Base-by-base conservation (phyloP, 2,329 filamentous ascomycete species). In the Alternaria dauci region DNA sequence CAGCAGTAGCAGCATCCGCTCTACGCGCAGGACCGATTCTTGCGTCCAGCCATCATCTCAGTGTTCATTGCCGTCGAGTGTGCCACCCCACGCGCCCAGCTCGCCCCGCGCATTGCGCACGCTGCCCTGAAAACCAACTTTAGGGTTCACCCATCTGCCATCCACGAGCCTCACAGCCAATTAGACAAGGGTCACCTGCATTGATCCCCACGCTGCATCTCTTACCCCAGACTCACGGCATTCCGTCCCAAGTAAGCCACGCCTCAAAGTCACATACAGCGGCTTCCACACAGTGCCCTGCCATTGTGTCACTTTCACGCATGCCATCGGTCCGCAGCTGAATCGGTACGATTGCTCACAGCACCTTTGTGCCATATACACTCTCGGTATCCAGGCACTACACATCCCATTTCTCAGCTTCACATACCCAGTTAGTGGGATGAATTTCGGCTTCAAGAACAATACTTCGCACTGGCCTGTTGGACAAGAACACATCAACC, bases 401-500 rank as follows among this genome's bases (percentile, higher is more conserved):
- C 53, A 41, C 18, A 52, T 39, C 9, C 20, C 8, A 43, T 39
- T 52, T 36, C 58, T 30, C 38, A 42, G 14, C 41, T 38, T 46
- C 46, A 55, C 36, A 25, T 34, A 25, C 16, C 52, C 56, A 46
- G 41, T 52, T 54, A 63, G 69, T 71, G 76, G 76, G 57, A 79
- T 80, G 78, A 79, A 80, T 72, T 72, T 72, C 66, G 67, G 70
- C 69, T 80, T 80, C 70, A 80, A 80, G 65, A 78, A 78, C 71
- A 62, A 78, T 64, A 74, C 65, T 51, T 78, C 76, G 62, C 77
- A 79, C 71, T 81, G 79, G 79, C 79, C 79, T 64, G 78, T 80
- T 44, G 79, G 79, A 80, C 79, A 80, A 76, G 79, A 81, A 69
- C 75, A 78, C 68, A 79, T 81, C 72, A 81, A 81, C 66, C 76